Base-by-base conservation (phyloP, 192 early-diverging fungal genomes). In the Thamnidium elegans region DNA sequence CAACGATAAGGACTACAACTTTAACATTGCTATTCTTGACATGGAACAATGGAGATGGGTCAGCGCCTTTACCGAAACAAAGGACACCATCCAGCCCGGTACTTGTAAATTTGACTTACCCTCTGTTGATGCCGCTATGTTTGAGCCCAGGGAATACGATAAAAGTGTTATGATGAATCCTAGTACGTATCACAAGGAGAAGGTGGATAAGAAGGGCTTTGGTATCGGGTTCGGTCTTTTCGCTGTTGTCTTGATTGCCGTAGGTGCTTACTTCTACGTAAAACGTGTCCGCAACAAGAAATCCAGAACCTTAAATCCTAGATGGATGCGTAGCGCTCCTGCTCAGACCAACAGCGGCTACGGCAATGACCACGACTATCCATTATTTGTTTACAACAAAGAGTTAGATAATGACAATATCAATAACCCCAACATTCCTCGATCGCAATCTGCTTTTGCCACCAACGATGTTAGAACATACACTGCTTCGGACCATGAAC, bases 401-500 rank as follows among this genome's bases (percentile, higher is more conserved):
- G 45, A 66, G 17, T 48, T 60, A 21, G 67, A 66, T 17, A 61
- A 47, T 21, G 50, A 54, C 19, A 51, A 53, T 32, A 42, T 32
- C 31, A 46, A 39, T n/a, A 36, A 59, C 2, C 56, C 34, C 17
- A 45, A 42, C 17, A 1, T 30, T 7, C 32, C 23, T 4, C 30
- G 50, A 0, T 30, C 30, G 1, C 13, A 46, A 13, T 55, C 21
- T 7, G 47, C 48, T 39, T 59, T 59, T 45, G 58, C 58, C 7
- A 36, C 58, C 14, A 59, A 59, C 19, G 55, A 51, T 21, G 32
- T 66, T n/a, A 66, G 62, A 8, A 72, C 71, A 9, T 72, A 72
- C 20, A 51, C 71, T 17, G 60, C 71, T 39, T 62, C 71, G 0
- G 71, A 72, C 8, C 58, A 72, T 39, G 71, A 67, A 47, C 47